Evolutionary conservation across 2,329 filamentous ascomycete genomes (phyloP).

Genomic region (Curvularia eragrostidis): DNA sequence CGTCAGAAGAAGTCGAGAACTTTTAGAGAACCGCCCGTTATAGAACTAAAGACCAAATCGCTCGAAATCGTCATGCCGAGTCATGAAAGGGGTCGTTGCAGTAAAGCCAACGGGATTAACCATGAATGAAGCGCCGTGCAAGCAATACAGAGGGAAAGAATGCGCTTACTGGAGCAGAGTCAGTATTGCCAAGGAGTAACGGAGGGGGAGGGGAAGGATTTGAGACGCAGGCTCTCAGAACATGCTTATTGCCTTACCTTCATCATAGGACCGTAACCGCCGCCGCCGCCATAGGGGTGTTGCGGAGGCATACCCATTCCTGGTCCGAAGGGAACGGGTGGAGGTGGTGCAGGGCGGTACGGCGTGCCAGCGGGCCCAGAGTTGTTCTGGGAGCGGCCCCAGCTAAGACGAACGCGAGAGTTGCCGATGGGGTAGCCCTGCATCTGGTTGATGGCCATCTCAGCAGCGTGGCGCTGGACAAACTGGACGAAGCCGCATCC

Average conservation of each 20-base stretch:
- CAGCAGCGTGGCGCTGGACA: conserved; percentile 95
- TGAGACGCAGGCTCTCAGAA: neutral
- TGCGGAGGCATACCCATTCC: conserved; percentile 71
- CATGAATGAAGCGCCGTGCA: conserved; percentile 45
- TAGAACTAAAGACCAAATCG: conserved; percentile 46
- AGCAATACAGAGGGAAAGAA: conserved; percentile 46
- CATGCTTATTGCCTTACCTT: conserved; percentile 57
- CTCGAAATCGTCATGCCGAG: conserved; percentile 48
- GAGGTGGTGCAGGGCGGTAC: conserved; percentile 89
- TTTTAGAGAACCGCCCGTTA: conserved; percentile 49
- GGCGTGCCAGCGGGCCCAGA: conserved; percentile 94
- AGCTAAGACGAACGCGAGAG: conserved; percentile 94
- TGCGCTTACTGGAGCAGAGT: conserved; percentile 44
- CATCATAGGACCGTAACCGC: conserved; percentile 72
- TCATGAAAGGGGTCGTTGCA: conserved; percentile 49
- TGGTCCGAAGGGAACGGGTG: conserved; percentile 68
- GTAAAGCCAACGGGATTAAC: conserved; percentile 45
- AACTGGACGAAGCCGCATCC: conserved; percentile 99
- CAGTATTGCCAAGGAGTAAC: conserved; percentile 19
- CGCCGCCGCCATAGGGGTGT: conserved; percentile 57
- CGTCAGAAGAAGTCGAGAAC: conserved; percentile 48
- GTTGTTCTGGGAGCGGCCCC: conserved; percentile 99
- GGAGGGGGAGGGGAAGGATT: neutral
- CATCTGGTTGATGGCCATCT: conserved; percentile 99
- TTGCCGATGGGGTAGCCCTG: conserved; percentile 99